These are phyloP conservation scores for Anaeramoeba ignava DNA, from an alignment of 78 protist genomes.

Conservation along the genomic window DNA sequence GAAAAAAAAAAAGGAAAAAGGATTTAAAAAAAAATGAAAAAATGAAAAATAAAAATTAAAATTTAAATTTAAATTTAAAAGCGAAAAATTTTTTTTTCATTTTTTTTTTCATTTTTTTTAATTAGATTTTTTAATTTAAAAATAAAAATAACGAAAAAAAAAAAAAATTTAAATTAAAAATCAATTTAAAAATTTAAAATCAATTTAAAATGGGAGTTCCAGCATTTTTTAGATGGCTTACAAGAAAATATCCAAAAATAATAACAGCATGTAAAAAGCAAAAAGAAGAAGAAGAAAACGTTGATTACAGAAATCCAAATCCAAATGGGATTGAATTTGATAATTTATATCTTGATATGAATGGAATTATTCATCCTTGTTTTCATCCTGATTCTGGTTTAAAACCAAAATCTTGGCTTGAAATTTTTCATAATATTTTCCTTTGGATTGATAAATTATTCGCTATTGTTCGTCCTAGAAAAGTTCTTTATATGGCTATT, in stretches of 20 bases:
- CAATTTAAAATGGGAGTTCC: constrained; percentile 1
- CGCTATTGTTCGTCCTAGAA: constrained; percentile 81
- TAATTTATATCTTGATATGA: constrained; percentile 97
- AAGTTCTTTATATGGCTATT: constrained; percentile 72
- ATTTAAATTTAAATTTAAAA: no score
- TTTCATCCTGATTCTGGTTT: constrained; percentile 50
- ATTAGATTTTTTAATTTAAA: no score
- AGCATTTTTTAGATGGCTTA: background rate
- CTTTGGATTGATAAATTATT: constrained; percentile 81
- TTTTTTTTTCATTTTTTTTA: no score
- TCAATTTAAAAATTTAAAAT: no score
- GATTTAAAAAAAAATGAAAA: no score
- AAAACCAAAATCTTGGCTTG: background rate
- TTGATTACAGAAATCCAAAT: constrained; percentile 16
- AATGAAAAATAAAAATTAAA: no score
- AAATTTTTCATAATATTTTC: constrained; percentile 75
- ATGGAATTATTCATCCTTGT: constrained; percentile 81
- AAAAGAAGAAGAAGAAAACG: background rate
- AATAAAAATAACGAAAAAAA: no score
- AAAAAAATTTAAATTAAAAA: no score
- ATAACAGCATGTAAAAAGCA: background rate
- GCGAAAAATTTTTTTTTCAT: no score
- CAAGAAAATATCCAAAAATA: constrained; percentile 1
- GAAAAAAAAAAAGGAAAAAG: no score
- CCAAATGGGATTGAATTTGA: constrained; percentile 81